phyloP scores from a whole-genome alignment of 164 flowering plant species.

The Magnolia officinalis region DNA sequence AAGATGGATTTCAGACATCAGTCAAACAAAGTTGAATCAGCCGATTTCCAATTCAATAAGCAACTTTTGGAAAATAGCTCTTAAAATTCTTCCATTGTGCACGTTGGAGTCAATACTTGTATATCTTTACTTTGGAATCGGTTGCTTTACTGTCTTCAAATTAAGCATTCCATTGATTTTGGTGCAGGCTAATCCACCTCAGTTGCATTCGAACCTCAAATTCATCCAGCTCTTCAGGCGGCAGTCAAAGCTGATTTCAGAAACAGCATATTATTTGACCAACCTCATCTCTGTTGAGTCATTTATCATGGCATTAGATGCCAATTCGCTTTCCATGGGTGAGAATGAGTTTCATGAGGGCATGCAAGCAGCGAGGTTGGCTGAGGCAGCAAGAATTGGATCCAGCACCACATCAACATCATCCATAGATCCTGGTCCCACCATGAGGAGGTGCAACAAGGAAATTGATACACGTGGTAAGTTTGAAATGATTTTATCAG shows the following conservation, averaged over 20 bases:
- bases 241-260: conserved; percentile 42
- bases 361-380: conserved; percentile 37
- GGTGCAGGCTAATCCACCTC: conserved; percentile 54
- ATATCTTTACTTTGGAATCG: not conserved
- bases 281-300: conserved; percentile 46
- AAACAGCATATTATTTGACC: conserved; percentile 49
- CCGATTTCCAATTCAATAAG: too few relatives aligned
- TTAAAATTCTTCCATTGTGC: too few relatives aligned
- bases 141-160: not conserved
- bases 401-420: not conserved
- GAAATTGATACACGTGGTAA: not conserved
- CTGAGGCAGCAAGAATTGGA: conserved; percentile 1
- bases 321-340: conserved; percentile 48
- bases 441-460: not conserved
- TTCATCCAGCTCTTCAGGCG: conserved; percentile 46
- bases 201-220: conserved; percentile 49
- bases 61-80: too few relatives aligned
- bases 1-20: too few relatives aligned
- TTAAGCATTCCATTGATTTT: not conserved
- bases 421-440: not conserved
- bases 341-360: conserved; percentile 40
- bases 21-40: too few relatives aligned
- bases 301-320: conserved; percentile 37
- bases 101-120: too few relatives aligned
- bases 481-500: not conserved